Evolutionary conservation across 164 flowering plant genomes (phyloP).

Genomic region (Brasenia schreberi): DNA sequence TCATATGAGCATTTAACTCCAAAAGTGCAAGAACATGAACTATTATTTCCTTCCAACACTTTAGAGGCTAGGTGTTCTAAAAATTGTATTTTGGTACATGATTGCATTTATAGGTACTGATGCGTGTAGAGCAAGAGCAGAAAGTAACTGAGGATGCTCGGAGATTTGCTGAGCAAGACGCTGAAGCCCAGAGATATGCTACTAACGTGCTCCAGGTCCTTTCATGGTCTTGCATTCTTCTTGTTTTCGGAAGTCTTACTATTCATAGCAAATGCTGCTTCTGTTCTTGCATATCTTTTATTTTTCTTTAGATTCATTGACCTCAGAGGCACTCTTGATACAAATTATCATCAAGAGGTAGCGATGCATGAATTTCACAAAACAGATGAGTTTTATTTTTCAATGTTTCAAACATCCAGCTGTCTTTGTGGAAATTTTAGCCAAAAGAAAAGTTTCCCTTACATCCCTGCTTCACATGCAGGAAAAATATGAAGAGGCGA

Average conservation of each 20-base stretch:
- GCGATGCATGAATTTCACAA: no score
- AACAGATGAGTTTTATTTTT: no score
- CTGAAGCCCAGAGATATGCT: conserved; percentile 82
- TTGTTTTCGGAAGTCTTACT: not conserved
- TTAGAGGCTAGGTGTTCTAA: no score
- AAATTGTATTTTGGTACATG: not conserved
- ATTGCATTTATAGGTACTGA: conserved; percentile 44
- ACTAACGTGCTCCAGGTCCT: conserved; percentile 83
- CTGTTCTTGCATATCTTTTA: not conserved
- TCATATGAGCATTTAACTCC: not conserved
- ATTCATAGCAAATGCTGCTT: not conserved
- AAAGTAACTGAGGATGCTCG: conserved; percentile 93
- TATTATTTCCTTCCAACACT: not conserved
- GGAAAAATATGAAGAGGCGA: conserved; percentile 86
- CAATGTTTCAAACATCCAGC: no score
- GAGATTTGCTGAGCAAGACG: conserved; percentile 88
- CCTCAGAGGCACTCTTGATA: no score
- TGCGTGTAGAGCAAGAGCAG: conserved; percentile 98
- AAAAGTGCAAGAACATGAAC: not conserved
- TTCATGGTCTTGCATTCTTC: not conserved
- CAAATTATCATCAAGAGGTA: no score
- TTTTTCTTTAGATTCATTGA: no score
- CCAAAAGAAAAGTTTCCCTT: no score
- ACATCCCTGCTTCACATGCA: conserved; percentile 15
- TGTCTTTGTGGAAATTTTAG: no score